Base-by-base conservation (phyloP, 768 basidiomycete genomes). In the Artomyces pyxidatus region DNA sequence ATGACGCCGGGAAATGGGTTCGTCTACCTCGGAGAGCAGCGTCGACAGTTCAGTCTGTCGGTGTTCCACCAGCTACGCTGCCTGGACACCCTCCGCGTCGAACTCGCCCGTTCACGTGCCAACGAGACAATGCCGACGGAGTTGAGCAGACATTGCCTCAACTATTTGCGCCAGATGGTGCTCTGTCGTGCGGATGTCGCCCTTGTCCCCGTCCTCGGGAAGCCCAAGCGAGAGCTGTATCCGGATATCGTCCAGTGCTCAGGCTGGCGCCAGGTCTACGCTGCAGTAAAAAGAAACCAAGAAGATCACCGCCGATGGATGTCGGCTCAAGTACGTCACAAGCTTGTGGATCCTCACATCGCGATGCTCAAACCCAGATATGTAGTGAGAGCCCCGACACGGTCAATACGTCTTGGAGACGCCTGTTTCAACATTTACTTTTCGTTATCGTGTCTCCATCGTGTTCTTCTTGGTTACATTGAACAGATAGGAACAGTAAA, bases 1-100 rank as follows among this genome's bases (percentile, higher is more conserved):
- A 35, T 47, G 25, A 19, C 39, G 4, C 47, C 47, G 9, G 47
- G 11, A 10, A 23, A 47, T 8, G 47, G 47, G 6, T 25, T 37
- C 8, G 22, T 47, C 6, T 22, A 38, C 27, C 37, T 47, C 17
- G 45, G 45, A 8, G 17, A 29, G 14, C 35, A 38, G 8, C 47
- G 4, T 10, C 47, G 11, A 29, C 45, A 29, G 26, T 69, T 68
- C 47, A 61, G 55, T 25, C 54, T 58, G 23, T 62, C 69, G 26
- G 68, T 75, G 58, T 74, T 71, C 58, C 75, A 77, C 58, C 68
- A 77, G 52, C 65, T 77, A 10, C 76, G 76, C 51, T 77, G 76
- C 46, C 27, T 47, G 23, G 47, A 39, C 26, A 10, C 12, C 4
- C 17, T 69, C 32, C 69, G 69, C 23, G 22, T 19, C 35, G 47